phyloP scores from a whole-genome alignment of 768 basidiomycete genomes.

The Brasilioporus rufonigricans region DNA sequence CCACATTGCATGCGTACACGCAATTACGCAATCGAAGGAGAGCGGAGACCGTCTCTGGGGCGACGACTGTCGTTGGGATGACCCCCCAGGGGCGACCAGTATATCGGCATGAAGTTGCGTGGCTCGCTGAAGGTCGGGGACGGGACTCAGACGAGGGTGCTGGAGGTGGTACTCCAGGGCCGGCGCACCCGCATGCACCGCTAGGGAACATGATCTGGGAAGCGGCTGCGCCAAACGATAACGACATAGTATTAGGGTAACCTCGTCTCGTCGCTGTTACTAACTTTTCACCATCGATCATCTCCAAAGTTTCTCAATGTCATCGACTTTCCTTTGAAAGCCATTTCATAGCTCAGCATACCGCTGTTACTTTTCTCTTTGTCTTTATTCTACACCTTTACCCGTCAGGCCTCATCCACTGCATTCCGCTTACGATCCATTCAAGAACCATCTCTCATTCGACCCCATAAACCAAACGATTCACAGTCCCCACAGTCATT shows the following conservation, averaged over 20 bases:
- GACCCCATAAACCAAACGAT: conserved; percentile 1
- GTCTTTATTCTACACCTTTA: conserved; percentile 1
- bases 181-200: conserved; percentile 19
- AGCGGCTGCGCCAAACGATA: conserved; percentile 24
- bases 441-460: not conserved
- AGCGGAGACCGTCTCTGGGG: conserved; percentile 35
- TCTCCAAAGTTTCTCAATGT: not conserved
- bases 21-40: conserved; percentile 30
- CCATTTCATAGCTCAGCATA: conserved; percentile 4
- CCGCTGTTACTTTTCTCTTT: not conserved
- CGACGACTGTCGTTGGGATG: conserved; percentile 25
- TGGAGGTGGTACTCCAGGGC: conserved; percentile 16
- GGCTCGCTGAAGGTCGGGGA: conserved; percentile 23
- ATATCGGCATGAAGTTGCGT: conserved; percentile 29
- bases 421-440: conserved; percentile 5
- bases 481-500: not conserved
- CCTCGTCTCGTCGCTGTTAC: not conserved
- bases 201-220: conserved; percentile 31
- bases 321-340: conserved; percentile 1
- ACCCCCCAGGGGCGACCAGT: conserved; percentile 28
- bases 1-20: conserved; percentile 13
- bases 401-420: conserved; percentile 1
- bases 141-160: conserved; percentile 20
- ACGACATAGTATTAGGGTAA: conserved; percentile 33
- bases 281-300: conserved; percentile 1